Evolutionary conservation across 176 grass and related monocot species (phyloP).

Genomic region (Echinochloa phyllopogon): DNA sequence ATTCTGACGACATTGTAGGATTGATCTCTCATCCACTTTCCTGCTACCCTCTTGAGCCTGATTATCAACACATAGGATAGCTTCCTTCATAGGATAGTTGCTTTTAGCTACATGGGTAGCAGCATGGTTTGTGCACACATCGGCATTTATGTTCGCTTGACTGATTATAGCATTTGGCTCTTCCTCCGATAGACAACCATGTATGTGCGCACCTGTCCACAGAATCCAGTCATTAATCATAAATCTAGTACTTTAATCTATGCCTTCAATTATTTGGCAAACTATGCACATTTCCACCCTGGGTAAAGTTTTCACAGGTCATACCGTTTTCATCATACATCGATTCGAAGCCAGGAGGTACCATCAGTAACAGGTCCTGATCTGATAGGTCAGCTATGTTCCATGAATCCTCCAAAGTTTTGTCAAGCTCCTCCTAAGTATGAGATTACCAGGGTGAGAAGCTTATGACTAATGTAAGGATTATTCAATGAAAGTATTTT

Average conservation of each 20-base stretch:
- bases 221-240: slow-evolving; percentile 1
- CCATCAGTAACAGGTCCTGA: neutral
- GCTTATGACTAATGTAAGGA: slow-evolving; percentile 11
- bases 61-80: neutral
- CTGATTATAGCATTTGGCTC: neutral
- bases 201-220: slow-evolving; percentile 21
- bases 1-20: slow-evolving; percentile 4
- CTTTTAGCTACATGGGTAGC: slow-evolving; percentile 17
- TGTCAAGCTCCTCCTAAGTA: slow-evolving; percentile 2
- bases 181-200: neutral
- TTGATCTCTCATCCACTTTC: slow-evolving; percentile 21
- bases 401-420: slow-evolving; percentile 29
- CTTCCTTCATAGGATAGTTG: neutral
- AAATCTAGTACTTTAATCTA: neutral
- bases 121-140: neutral
- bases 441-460: slow-evolving; percentile 13
- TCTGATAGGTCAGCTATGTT: slow-evolving; percentile 9
- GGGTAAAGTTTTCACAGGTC: slow-evolving; percentile 4
- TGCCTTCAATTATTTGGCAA: slow-evolving; percentile 1
- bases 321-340: slow-evolving; percentile 32
- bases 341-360: slow-evolving; percentile 35
- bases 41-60: neutral
- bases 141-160: slow-evolving; percentile 14
- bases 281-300: neutral
- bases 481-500: neutral